Evolutionary conservation across 1,284 basidiomycete genomes (phyloP).

Genomic region (Lignosus rhinocerotis): DNA sequence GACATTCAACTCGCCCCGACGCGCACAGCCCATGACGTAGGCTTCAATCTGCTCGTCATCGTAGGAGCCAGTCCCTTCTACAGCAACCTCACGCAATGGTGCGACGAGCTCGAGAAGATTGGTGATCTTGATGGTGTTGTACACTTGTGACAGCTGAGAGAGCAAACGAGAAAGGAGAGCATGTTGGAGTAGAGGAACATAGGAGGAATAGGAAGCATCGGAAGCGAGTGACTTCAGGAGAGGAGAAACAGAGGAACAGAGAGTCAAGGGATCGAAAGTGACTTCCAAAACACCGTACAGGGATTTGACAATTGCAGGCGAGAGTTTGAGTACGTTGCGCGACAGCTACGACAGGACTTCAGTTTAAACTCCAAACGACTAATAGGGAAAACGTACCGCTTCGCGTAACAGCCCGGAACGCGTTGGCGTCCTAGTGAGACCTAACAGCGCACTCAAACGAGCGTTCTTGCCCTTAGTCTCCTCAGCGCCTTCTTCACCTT

Average conservation of each 20-base stretch:
- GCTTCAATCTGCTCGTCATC: slow-evolving; percentile 83
- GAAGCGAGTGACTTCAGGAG: slow-evolving; percentile 70
- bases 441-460: slow-evolving; percentile 85
- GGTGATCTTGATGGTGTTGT: slow-evolving; percentile 84
- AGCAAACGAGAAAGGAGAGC: slow-evolving; percentile 94
- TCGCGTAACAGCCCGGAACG: slow-evolving; percentile 84
- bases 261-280: slow-evolving; percentile 92
- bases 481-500: slow-evolving; percentile 58
- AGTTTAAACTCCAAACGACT: not conserved
- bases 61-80: slow-evolving; percentile 53
- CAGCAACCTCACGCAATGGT: slow-evolving; percentile 62
- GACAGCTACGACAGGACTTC: slow-evolving; percentile 52
- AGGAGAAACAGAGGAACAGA: slow-evolving; percentile 84
- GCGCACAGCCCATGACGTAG: slow-evolving; percentile 91
- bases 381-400: slow-evolving; percentile 56
- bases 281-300: slow-evolving; percentile 93
- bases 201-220: slow-evolving; percentile 67
- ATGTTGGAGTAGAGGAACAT: slow-evolving; percentile 89
- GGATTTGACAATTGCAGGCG: slow-evolving; percentile 73
- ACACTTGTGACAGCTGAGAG: slow-evolving; percentile 92
- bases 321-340: slow-evolving; percentile 85
- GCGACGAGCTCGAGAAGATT: slow-evolving; percentile 77
- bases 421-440: slow-evolving; percentile 85
- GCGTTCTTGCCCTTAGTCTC: slow-evolving; percentile 77
- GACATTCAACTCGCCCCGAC: slow-evolving; percentile 86